phyloP scores from a whole-genome alignment of 2,329 filamentous ascomycete species.

The Penicillium crustosum region DNA sequence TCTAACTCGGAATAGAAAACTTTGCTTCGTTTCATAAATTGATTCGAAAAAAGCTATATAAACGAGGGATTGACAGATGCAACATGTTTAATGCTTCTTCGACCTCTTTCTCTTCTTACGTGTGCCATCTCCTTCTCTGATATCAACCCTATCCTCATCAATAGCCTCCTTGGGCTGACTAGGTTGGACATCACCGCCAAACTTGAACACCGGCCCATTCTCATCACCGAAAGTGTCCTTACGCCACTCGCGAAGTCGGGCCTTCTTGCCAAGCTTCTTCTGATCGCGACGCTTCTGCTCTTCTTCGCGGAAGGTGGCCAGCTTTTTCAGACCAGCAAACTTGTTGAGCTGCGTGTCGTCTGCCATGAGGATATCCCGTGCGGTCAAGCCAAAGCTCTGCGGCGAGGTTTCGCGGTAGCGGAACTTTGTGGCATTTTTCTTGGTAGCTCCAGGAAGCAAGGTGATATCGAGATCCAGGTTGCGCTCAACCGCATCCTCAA shows the following conservation, averaged over 20 bases:
- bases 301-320: slow-evolving; percentile 81
- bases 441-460: slow-evolving; percentile 55
- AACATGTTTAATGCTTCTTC: slow-evolving; percentile 40
- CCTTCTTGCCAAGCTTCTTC: slow-evolving; percentile 90
- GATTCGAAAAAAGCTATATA: slow-evolving; percentile 9
- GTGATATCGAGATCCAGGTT: slow-evolving; percentile 72
- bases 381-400: slow-evolving; percentile 81
- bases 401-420: slow-evolving; percentile 94
- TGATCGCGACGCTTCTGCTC: slow-evolving; percentile 88
- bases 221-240: slow-evolving; percentile 65
- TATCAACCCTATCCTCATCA: slow-evolving; percentile 40
- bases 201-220: slow-evolving; percentile 48
- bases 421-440: slow-evolving; percentile 62
- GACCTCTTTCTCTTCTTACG: slow-evolving; percentile 49
- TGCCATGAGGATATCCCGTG: slow-evolving; percentile 87
- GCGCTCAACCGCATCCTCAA: slow-evolving; percentile 82
- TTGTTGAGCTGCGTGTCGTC: slow-evolving; percentile 83
- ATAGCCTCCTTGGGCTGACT: slow-evolving; percentile 19
- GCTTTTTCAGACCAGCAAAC: slow-evolving; percentile 91
- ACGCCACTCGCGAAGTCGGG: slow-evolving; percentile 82
- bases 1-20: background rate
- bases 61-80: slow-evolving; percentile 2
- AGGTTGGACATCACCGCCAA: slow-evolving; percentile 26
- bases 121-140: slow-evolving; percentile 40
- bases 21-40: slow-evolving; percentile 1